These are phyloP conservation scores for Macrolepiota dolichaula DNA, from an alignment of 768 basidiomycete genomes.

Conservation along the genomic window DNA sequence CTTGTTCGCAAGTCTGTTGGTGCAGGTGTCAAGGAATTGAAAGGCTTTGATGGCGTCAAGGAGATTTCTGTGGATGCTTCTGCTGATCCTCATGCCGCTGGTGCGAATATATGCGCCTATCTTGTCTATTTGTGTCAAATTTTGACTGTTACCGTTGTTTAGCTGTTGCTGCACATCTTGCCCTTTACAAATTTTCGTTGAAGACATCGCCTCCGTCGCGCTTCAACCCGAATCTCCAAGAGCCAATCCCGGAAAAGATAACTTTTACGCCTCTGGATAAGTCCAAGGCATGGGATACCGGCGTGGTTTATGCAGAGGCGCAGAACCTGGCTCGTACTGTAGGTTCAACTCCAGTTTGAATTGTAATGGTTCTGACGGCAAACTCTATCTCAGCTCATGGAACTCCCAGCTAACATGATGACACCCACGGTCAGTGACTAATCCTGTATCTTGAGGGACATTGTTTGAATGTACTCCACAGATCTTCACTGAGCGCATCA, in stretches of 20 bases:
- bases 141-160: constrained; percentile 1
- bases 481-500: constrained; percentile 69
- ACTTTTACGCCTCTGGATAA: constrained; percentile 40
- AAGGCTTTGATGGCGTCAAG: constrained; percentile 56
- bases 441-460: neutral
- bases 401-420: constrained; percentile 82
- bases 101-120: constrained; percentile 36
- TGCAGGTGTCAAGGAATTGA: constrained; percentile 67
- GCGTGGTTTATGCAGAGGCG: constrained; percentile 67
- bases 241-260: constrained; percentile 48
- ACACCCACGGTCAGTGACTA: constrained; percentile 64
- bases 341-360: constrained; percentile 16
- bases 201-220: constrained; percentile 69
- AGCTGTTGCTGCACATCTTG: constrained; percentile 80
- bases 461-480: constrained; percentile 20
- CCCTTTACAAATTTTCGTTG: constrained; percentile 71
- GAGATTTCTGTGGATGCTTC: constrained; percentile 63
- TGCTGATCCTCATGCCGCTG: constrained; percentile 73
- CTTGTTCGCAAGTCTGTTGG: constrained; percentile 69
- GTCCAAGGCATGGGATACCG: constrained; percentile 68
- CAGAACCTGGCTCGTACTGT: constrained; percentile 83
- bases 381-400: constrained; percentile 58
- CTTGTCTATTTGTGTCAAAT: neutral
- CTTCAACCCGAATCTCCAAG: constrained; percentile 59
- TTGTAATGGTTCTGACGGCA: neutral